Conservation (phyloP, 2,329 filamentous ascomycete species). For the Fusarium vanettenii region DNA sequence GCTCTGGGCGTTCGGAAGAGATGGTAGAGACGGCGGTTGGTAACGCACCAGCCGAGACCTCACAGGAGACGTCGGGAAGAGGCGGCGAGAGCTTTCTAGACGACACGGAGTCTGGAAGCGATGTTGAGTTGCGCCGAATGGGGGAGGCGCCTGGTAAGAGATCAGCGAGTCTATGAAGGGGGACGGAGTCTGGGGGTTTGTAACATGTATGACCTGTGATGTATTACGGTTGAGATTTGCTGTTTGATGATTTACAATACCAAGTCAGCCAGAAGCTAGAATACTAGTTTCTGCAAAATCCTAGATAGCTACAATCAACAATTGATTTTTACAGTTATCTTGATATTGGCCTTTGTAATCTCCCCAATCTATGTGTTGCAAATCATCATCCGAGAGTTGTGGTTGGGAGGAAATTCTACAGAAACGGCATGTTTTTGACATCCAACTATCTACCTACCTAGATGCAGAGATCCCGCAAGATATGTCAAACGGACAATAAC, state of each 20-base stretch:
- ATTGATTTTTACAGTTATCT: neutral
- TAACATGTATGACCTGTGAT: constrained; percentile 6
- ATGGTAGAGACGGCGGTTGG: constrained; percentile 25
- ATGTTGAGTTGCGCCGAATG: constrained; percentile 49
- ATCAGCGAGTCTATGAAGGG: constrained; percentile 36
- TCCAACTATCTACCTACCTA: too few relatives aligned
- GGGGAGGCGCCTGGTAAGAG: constrained; percentile 41
- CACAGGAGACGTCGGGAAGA: constrained; percentile 16
- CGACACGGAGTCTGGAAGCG: constrained; percentile 48
- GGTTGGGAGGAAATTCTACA: neutral
- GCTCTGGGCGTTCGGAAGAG: constrained; percentile 10
- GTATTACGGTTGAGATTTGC: constrained; percentile 15
- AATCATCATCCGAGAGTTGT: neutral
- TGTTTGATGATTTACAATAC: constrained; percentile 11
- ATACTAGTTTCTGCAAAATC: neutral
- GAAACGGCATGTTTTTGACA: too few relatives aligned
- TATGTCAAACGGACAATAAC: too few relatives aligned
- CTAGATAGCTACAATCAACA: neutral
- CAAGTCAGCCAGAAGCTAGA: neutral
- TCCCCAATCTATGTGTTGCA: neutral
- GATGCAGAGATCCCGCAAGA: neutral
- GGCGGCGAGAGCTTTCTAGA: constrained; percentile 43
- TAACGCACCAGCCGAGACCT: neutral
- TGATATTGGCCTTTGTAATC: neutral
- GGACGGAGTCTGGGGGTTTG: neutral